Evolutionary conservation across 1,284 basidiomycete genomes (phyloP), one percentile per base, ranked within the genome.

Genomic region (Ceratobasidium papillatum): DNA sequence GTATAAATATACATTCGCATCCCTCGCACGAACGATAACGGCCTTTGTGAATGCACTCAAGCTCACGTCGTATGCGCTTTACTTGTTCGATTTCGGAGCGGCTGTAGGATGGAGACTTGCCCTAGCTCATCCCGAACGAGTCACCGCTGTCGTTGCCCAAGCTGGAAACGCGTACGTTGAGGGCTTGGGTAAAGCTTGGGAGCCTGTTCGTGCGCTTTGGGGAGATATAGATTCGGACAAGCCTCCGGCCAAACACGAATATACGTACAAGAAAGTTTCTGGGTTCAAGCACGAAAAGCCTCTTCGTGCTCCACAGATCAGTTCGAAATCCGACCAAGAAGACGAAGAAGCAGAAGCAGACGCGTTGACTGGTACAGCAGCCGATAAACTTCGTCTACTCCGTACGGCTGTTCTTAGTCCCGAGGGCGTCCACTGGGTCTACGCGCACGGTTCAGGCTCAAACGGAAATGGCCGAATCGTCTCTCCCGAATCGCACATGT

Each of bases 71-170:
- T 86, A 84, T 71, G 82, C 82, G 0, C 78, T 85, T 2, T 87
- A 87, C 78, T 80, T 85, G 41, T 87, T 87, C 76, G 86, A 87
- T 78, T 87, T 87, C 66, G 86, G 86, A 25, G 84, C 80, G 3
- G 82, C 80, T 0, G 80, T 84, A 51, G 81, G 82, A 82, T 83
- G 80, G 73, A 82, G 84, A 63, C 80, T 87, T n/a, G 85, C 85
- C 0, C 80, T 86, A 3, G 75, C 82, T 3, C 82, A 84, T 2
- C 86, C 86, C 0, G 78, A 82, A 7, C 80, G 81, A 3, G 81
- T 87, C 76, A 83, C 81, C 1, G 86, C 82, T 2, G 82, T 87
- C 77, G 81, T 87, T 74, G 78, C 82, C 0, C 86, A 87, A 79
- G 87, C 86, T 76, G 86, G 86, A 4, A 87, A 87, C 77, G 84